Evolutionary conservation across 2,329 filamentous ascomycete genomes (phyloP).

Genomic region (Didymella lethalis): DNA sequence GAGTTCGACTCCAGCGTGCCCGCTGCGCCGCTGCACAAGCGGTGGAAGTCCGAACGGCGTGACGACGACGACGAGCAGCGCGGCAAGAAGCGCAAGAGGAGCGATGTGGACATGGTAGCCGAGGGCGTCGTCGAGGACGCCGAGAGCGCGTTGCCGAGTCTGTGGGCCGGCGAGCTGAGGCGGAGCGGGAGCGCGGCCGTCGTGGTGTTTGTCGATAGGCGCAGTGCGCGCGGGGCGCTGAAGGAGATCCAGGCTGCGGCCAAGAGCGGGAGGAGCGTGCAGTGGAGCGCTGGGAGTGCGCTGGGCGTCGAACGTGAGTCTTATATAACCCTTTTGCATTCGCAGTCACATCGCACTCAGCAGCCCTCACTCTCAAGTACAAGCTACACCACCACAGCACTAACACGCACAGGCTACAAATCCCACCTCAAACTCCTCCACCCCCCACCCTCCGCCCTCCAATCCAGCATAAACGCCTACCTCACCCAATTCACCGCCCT

Average conservation of each 20-base stretch:
- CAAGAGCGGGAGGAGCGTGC: constrained; percentile 65
- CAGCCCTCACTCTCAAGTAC: background rate
- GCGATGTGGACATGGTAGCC: constrained; percentile 46
- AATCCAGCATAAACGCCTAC: constrained; percentile 80
- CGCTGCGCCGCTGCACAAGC: constrained; percentile 58
- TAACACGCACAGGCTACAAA: constrained; percentile 59
- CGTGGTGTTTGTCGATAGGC: constrained; percentile 82
- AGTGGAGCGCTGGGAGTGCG: constrained; percentile 67
- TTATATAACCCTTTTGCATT: constrained; percentile 18
- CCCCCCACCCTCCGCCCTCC: constrained; percentile 71
- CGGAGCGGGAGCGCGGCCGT: constrained; percentile 80
- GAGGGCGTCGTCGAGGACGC: constrained; percentile 62
- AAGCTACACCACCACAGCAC: background rate
- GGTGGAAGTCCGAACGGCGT: constrained; percentile 44
- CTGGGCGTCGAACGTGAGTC: constrained; percentile 62
- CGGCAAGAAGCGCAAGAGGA: constrained; percentile 65
- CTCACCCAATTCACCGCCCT: constrained; percentile 78
- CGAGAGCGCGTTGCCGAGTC: constrained; percentile 69
- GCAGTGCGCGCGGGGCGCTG: constrained; percentile 76
- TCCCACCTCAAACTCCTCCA: constrained; percentile 75
- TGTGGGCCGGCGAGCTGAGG: constrained; percentile 76
- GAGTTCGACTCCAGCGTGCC: constrained; percentile 67
- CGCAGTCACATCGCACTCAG: too few relatives aligned
- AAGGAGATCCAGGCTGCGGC: constrained; percentile 73
- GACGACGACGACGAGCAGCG: constrained; percentile 47